phyloP scores from a whole-genome alignment of 2,329 filamentous ascomycete species.

The Alternaria gaisen region DNA sequence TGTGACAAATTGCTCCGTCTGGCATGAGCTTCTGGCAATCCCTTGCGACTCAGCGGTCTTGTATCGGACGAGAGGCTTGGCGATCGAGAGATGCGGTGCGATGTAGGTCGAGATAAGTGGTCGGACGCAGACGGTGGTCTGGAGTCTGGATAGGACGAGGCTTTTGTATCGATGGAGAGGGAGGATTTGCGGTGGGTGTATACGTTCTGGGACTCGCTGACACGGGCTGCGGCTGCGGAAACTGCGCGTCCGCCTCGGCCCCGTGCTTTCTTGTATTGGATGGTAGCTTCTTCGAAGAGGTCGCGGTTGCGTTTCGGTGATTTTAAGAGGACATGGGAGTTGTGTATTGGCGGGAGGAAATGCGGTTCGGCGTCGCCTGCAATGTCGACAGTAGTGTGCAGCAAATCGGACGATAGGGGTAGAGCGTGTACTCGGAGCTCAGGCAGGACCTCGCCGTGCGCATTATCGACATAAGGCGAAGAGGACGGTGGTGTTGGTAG shows the following conservation, averaged over 20 bases:
- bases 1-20: constrained; percentile 47
- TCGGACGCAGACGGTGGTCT: constrained; percentile 39
- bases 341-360: constrained; percentile 43
- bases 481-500: constrained; percentile 49
- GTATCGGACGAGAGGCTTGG: constrained; percentile 46
- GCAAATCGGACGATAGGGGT: constrained; percentile 55
- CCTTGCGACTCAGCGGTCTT: constrained; percentile 44
- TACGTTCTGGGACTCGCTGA: constrained; percentile 34
- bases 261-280: constrained; percentile 54
- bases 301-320: constrained; percentile 55
- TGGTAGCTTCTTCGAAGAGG: constrained; percentile 59
- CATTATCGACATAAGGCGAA: constrained; percentile 28
- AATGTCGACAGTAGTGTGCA: constrained; percentile 23
- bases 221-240: constrained; percentile 53
- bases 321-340: constrained; percentile 28
- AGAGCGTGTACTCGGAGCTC: constrained; percentile 52
- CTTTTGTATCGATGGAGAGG: constrained; percentile 40
- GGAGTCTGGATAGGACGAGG: constrained; percentile 29
- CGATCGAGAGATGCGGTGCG: constrained; percentile 41
- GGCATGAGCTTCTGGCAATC: constrained; percentile 30
- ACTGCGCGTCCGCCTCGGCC: constrained; percentile 55
- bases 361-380: constrained; percentile 36
- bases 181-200: constrained; percentile 45
- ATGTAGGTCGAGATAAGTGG: constrained; percentile 30
- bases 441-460: constrained; percentile 22